Evolutionary conservation across 495 filamentous ascomycete species (phyloP).

Genomic region (Penicillium subrubescens): DNA sequence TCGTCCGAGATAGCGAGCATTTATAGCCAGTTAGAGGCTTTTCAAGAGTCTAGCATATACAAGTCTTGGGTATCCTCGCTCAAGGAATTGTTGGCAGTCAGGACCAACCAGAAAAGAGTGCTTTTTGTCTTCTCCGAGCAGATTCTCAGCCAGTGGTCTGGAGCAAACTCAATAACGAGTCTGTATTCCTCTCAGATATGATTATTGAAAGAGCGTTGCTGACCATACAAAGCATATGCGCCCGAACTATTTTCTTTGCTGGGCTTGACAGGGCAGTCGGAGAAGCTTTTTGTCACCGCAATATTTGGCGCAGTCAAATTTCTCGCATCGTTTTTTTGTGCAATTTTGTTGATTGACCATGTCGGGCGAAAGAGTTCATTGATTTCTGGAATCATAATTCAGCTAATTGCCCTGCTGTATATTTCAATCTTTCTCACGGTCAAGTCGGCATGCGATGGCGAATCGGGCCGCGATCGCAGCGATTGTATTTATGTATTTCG

Average conservation of each 20-base stretch:
- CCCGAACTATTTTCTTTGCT: conserved; percentile 61
- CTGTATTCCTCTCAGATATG: background rate
- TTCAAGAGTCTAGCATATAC: conserved; percentile 46
- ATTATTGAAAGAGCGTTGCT: background rate
- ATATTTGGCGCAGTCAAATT: conserved; percentile 68
- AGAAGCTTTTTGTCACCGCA: conserved; percentile 61
- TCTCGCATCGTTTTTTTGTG: conserved; percentile 56
- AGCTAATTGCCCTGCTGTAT: conserved; percentile 60
- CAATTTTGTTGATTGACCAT: conserved; percentile 64
- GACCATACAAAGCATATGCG: conserved; percentile 45
- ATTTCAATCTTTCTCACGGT: conserved; percentile 60
- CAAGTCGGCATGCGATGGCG: conserved; percentile 16
- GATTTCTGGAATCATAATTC: conserved; percentile 55
- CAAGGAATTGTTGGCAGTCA: conserved; percentile 53
- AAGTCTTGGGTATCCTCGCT: conserved; percentile 44
- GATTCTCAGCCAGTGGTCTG: conserved; percentile 62
- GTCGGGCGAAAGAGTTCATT: conserved; percentile 64
- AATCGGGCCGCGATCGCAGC: conserved; percentile 42
- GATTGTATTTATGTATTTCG: conserved; percentile 59
- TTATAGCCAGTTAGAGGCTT: conserved; percentile 48
- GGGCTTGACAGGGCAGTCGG: conserved; percentile 57
- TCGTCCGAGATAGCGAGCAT: conserved; percentile 52
- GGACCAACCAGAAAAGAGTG: conserved; percentile 55
- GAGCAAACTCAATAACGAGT: conserved; percentile 52
- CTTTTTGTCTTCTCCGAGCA: conserved; percentile 53